Base-by-base conservation (phyloP, 305 asterid species). In the Lippia alba region DNA sequence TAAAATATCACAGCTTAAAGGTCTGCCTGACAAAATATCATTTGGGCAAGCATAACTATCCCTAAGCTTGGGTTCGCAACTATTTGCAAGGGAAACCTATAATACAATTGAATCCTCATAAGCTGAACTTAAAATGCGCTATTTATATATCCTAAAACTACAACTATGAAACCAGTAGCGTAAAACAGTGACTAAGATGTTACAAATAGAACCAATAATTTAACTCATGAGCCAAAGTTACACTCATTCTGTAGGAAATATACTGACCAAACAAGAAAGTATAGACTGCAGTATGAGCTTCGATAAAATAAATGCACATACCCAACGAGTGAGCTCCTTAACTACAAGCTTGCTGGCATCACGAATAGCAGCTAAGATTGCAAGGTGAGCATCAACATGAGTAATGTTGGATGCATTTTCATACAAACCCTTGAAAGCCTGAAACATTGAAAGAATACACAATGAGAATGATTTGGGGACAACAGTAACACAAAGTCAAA, bases 261-360 rank as follows among this genome's bases (percentile, higher is more conserved):
- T 24, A 24, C 30, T 24, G 30, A 24, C 64, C 40, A 45, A 48
- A 51, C 19, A 10, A 64, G 33, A 51, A 69, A 30, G 64, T 64
- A 40, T 8, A 58, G 68, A 68, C 59, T 17, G 9, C 36, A 55
- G 48, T 8, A n/a, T n/a, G 34, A 24, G 44, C 24, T 51, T 49
- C n/a, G 6, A 49, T 44, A 51, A 39, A 34, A 57, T 30, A 46
- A 40, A 19, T 49, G 41, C 54, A n/a, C 96, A 71, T 95, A 95
- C 99, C 98, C 97, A 92, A 70, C 94, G 89, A 79, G 99, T 95
- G 78, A 92, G 91, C 92, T 92, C 99, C 86, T 95, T 92, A 50
- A 90, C 96, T 57, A 95, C 90, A 81, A 92, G 97, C 85, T 92
- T 92, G 93, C 96, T 90, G 78, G 91, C 99, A 86, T 95, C 99